phyloP scores from a whole-genome alignment of 768 basidiomycete species.

The Trametes cubensis region DNA sequence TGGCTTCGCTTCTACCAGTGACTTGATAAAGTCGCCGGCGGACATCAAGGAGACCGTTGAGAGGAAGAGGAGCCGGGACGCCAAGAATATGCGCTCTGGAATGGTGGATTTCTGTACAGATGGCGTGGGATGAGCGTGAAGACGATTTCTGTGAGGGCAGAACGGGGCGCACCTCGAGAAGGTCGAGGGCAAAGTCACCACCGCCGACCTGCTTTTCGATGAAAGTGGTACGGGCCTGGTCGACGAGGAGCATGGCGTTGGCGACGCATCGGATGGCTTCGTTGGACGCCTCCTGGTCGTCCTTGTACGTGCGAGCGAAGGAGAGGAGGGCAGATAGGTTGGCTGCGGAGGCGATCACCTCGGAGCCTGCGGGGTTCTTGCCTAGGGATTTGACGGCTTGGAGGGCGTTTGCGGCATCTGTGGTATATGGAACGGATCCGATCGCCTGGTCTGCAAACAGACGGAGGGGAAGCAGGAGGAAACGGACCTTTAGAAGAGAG shows the following conservation, averaged over 20 bases:
- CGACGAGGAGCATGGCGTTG: constrained; percentile 75
- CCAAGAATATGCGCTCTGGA: constrained; percentile 71
- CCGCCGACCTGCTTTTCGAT: constrained; percentile 63
- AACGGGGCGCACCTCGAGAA: constrained; percentile 57
- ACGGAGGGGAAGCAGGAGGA: constrained; percentile 1
- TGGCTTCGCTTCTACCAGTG: constrained; percentile 67
- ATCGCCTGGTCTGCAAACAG: constrained; percentile 10
- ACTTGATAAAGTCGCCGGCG: constrained; percentile 50
- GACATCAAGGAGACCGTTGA: constrained; percentile 56
- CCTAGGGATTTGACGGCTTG: constrained; percentile 76
- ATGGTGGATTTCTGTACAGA: constrained; percentile 57
- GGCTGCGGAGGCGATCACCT: constrained; percentile 52
- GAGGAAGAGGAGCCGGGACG: constrained; percentile 77
- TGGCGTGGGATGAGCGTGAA: constrained; percentile 19
- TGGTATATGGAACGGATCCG: neutral
- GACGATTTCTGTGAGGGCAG: neutral
- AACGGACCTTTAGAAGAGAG: constrained; percentile 59
- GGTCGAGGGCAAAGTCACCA: constrained; percentile 53
- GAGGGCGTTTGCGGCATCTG: constrained; percentile 72
- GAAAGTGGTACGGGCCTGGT: constrained; percentile 60
- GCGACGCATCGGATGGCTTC: constrained; percentile 80
- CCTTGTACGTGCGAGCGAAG: constrained; percentile 55
- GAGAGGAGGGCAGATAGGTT: constrained; percentile 62
- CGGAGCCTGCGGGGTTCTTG: constrained; percentile 68
- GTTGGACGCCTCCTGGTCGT: constrained; percentile 58